A percentile compares a stretch with the other conserved stretches of the same genome.
Evolutionary conservation across 345 rosid species (phyloP).

Genomic region (Citrus hindsii): DNA sequence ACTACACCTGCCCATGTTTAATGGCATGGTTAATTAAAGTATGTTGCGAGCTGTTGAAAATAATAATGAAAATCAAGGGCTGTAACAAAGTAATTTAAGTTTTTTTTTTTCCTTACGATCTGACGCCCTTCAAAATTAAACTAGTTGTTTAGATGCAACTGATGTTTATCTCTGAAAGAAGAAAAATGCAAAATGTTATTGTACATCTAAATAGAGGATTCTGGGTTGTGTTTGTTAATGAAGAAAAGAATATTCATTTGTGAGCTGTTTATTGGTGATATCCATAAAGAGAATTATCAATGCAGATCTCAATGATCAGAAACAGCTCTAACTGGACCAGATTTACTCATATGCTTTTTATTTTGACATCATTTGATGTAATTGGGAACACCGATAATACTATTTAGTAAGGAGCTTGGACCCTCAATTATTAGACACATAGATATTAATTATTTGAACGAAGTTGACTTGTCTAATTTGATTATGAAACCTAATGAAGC

Average conservation of each 20-base stretch:
- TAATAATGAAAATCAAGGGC: not conserved
- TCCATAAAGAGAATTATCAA: not conserved
- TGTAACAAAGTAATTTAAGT: not conserved
- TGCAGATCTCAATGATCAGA: not conserved
- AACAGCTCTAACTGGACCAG: not conserved
- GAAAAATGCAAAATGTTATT: not conserved
- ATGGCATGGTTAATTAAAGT: not conserved
- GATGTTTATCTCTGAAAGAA: not conserved
- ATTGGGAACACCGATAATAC: not conserved
- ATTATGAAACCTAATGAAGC: not conserved
- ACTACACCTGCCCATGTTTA: constrained; percentile 49
- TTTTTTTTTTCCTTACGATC: not conserved
- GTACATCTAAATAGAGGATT: not conserved
- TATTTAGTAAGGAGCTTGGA: not conserved
- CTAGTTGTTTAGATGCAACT: not conserved
- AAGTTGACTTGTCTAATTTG: not conserved
- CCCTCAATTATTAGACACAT: not conserved
- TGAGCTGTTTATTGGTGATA: not conserved
- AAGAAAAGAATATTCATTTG: not conserved
- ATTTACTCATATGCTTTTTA: no score
- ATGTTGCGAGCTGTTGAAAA: not conserved
- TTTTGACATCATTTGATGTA: not conserved
- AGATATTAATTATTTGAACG: not conserved
- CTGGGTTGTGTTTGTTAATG: not conserved
- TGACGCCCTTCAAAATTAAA: not conserved